Conservation (phyloP, 768 basidiomycete genomes). For the Podaxis sp. region DNA sequence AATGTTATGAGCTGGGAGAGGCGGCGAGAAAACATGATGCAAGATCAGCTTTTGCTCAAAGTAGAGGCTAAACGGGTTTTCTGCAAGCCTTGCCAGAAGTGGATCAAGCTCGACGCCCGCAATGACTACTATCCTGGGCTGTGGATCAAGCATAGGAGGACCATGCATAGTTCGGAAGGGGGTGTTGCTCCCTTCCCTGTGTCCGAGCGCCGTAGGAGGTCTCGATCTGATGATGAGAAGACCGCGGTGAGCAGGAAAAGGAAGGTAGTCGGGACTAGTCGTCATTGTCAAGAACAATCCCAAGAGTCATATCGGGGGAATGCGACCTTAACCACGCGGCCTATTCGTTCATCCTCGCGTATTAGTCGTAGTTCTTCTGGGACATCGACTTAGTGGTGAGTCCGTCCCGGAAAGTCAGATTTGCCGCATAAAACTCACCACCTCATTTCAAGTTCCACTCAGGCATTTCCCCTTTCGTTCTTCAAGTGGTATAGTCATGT, state of each 20-base stretch:
- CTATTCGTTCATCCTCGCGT: conserved; percentile 3
- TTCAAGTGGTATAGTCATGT: not conserved
- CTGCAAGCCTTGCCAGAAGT: conserved; percentile 9
- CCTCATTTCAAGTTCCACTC: not conserved
- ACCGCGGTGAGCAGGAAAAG: not conserved
- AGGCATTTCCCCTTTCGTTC: not conserved
- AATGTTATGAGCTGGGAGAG: conserved; percentile 12
- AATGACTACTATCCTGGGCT: conserved; percentile 15
- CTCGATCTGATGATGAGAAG: not conserved
- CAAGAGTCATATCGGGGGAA: not conserved
- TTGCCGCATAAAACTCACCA: not conserved
- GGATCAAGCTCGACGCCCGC: conserved; percentile 11
- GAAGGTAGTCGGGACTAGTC: not conserved
- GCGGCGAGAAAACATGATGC: not conserved
- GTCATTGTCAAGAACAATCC: not conserved
- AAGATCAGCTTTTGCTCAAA: not conserved
- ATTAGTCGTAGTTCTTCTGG: conserved; percentile 8
- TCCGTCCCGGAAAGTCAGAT: not conserved
- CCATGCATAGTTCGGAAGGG: not conserved
- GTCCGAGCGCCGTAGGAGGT: not conserved
- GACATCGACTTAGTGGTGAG: not conserved
- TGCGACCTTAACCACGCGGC: not conserved
- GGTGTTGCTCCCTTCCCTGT: not conserved
- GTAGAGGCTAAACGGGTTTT: conserved; percentile 12
- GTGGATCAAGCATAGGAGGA: conserved; percentile 14